Percentiles rank a stretch among this genome's conserved stretches.
Evolutionary conservation across 108 stramenopile species (phyloP).

Genomic region (Cyclotella baltica): DNA sequence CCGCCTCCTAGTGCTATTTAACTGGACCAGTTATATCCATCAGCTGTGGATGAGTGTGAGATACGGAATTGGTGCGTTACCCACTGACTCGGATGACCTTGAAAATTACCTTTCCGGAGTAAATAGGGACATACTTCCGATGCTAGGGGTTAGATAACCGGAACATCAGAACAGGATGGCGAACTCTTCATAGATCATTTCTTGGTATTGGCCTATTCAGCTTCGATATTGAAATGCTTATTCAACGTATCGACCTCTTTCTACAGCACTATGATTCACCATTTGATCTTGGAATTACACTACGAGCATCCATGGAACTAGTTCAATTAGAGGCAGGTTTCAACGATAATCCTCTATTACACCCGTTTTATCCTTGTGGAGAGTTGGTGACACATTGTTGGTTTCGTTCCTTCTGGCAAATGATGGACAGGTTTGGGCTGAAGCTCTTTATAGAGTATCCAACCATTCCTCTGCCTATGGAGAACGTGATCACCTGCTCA

Average conservation of each 20-base stretch:
- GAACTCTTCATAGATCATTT: not conserved
- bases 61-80: not conserved
- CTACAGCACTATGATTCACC: no score
- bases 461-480: not conserved
- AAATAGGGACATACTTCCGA: no score
- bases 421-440: not conserved
- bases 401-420: not conserved
- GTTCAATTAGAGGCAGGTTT: not conserved
- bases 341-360: no score
- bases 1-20: not conserved
- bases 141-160: not conserved
- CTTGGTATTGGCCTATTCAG: not conserved
- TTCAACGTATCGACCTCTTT: not conserved
- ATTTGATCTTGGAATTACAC: not conserved
- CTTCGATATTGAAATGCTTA: not conserved
- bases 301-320: not conserved
- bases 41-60: not conserved
- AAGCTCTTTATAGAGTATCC: no score
- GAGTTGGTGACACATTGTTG: no score
- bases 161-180: not conserved
- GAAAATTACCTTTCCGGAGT: no score
- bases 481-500: no score
- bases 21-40: not conserved
- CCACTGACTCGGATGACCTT: no score
- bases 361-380: not conserved